Evolutionary conservation across 768 basidiomycete species (phyloP).

Genomic region (Ephemerocybe angulata): DNA sequence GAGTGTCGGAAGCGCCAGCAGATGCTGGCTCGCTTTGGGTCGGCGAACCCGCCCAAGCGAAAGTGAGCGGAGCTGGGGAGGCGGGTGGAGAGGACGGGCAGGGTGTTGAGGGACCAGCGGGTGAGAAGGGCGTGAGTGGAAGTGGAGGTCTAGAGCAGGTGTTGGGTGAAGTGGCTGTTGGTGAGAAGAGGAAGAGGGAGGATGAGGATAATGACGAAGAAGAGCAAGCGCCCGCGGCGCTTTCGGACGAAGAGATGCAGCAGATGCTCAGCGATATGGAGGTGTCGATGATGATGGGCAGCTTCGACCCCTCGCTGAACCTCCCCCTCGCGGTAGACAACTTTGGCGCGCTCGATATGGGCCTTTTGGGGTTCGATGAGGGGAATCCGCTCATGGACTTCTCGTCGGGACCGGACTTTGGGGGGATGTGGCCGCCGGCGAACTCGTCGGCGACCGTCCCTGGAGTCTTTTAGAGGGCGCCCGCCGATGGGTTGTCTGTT

Average conservation of each 20-base stretch:
- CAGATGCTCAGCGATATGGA: conserved; percentile 17
- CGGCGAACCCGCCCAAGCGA: conserved; percentile 14
- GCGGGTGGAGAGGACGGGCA: background rate
- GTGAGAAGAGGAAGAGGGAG: conserved; percentile 12
- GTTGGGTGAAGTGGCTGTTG: background rate
- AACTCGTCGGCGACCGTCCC: conserved; percentile 1
- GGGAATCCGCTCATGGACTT: conserved; percentile 1
- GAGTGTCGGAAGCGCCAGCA: conserved; percentile 17
- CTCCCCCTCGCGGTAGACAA: conserved; percentile 9
- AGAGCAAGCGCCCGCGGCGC: background rate
- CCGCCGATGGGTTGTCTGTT: background rate
- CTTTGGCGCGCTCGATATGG: conserved; percentile 12
- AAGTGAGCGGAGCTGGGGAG: conserved; percentile 18
- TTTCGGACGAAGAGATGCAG: conserved; percentile 19
- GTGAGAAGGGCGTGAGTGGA: conserved; percentile 2
- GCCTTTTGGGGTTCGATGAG: background rate
- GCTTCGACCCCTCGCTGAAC: conserved; percentile 5
- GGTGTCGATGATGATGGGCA: conserved; percentile 9
- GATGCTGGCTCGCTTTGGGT: conserved; percentile 13
- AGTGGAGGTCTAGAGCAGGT: conserved; percentile 11
- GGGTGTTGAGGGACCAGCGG: background rate
- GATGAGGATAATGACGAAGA: conserved; percentile 14
- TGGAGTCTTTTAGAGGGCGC: background rate
- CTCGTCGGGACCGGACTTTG: conserved; percentile 6
- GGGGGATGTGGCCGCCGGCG: conserved; percentile 3